phyloP scores from a whole-genome alignment of 371 early-diverging fungal species.

The Umbelopsis sp. region DNA sequence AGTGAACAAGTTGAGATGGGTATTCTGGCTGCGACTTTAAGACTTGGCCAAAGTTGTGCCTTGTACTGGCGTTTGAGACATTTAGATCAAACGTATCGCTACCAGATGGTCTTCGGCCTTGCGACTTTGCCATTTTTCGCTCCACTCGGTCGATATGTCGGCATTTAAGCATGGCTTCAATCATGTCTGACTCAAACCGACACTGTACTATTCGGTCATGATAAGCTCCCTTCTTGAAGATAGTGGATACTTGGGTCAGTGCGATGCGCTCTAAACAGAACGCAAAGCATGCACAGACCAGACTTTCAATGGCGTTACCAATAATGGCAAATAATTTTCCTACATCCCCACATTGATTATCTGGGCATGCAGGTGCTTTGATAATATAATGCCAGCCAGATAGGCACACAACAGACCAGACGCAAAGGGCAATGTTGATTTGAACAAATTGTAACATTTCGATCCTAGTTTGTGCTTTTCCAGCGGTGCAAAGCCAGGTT shows the following conservation, averaged over 20 bases:
- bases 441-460: slow-evolving; percentile 9
- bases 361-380: not conserved
- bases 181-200: slow-evolving; percentile 2
- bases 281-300: slow-evolving; percentile 7
- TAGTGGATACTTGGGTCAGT: not conserved
- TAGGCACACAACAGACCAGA: slow-evolving; percentile 1
- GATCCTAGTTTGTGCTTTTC: not conserved
- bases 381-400: slow-evolving; percentile 13
- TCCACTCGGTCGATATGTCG: slow-evolving; percentile 13
- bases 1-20: slow-evolving; percentile 4
- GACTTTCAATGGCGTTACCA: slow-evolving; percentile 2
- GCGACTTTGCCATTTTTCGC: not conserved
- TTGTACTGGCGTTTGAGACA: not conserved
- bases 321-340: not conserved
- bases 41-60: not conserved
- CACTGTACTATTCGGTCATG: slow-evolving; percentile 1
- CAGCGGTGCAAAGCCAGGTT: not conserved
- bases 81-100: not conserved
- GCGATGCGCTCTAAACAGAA: slow-evolving; percentile 3
- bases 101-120: not conserved
- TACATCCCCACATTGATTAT: slow-evolving; percentile 2
- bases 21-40: slow-evolving; percentile 8
- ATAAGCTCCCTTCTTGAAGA: slow-evolving; percentile 6
- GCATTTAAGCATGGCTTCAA: slow-evolving; percentile 13
- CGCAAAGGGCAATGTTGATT: slow-evolving; percentile 1